Evolutionary conservation across 2,329 filamentous ascomycete species (phyloP).

Genomic region (Fusarium begoniae): DNA sequence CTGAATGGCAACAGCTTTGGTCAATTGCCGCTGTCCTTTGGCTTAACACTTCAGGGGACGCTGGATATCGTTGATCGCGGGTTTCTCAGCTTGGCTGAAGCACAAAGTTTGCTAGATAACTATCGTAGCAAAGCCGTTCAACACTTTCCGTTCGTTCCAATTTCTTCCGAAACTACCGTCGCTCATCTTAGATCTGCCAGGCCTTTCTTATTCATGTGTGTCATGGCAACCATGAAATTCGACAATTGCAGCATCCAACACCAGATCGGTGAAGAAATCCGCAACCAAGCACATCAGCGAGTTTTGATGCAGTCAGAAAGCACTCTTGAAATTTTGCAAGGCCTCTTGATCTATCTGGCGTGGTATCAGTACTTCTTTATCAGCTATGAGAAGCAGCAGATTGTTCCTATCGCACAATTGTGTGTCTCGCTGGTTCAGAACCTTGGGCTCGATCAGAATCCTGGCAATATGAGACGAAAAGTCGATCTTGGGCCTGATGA

Average conservation of each 20-base stretch:
- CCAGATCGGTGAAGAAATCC: constrained; percentile 1
- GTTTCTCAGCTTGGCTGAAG: background rate
- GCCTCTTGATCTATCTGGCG: background rate
- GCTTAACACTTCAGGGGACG: background rate
- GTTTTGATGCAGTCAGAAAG: constrained; percentile 15
- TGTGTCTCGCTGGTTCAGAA: constrained; percentile 3
- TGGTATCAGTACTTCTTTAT: constrained; percentile 23
- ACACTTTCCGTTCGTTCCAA: constrained; percentile 4
- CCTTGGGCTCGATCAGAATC: constrained; percentile 9
- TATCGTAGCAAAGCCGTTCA: background rate
- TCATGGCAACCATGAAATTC: constrained; percentile 10
- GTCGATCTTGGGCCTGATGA: constrained; percentile 14
- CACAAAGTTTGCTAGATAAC: background rate
- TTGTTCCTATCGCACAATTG: constrained; percentile 3
- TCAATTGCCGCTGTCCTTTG: background rate
- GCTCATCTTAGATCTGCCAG: background rate
- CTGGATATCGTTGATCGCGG: background rate
- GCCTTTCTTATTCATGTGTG: constrained; percentile 10
- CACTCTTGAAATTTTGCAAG: constrained; percentile 5
- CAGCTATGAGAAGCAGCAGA: constrained; percentile 10
- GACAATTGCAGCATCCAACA: constrained; percentile 6
- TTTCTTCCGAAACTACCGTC: background rate
- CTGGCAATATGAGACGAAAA: constrained; percentile 2
- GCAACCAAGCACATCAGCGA: background rate
- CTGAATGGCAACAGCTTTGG: fast-evolving